Base-by-base conservation (phyloP, 2,329 filamentous ascomycete species). In the Metarhizium album region DNA sequence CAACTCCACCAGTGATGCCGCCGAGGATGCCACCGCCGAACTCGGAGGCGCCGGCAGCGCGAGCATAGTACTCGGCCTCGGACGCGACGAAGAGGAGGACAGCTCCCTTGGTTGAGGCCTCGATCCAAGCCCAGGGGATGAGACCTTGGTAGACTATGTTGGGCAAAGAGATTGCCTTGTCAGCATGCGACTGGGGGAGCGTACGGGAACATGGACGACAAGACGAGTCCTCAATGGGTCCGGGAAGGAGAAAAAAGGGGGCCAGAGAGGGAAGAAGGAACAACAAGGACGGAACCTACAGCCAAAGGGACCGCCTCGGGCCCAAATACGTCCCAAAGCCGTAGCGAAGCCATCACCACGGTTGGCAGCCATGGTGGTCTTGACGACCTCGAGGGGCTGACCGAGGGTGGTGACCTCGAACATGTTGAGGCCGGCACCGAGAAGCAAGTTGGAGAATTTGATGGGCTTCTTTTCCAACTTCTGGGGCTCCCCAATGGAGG, bases 101-200 rank as follows among this genome's bases (percentile, higher is more conserved):
- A 63, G 93, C 93, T 69, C 93, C 93, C 77, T 98, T 98, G 74
- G 93, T 97, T 66, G 91, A 97, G 68, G 93, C 93, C 81, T 98
- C 93, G 74, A 98, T 97, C 93, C 93, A 98, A 72, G 93, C 93
- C 91, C 91, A 96, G 58, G 93, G 93, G 70, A 98, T 97, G 63
- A 98, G 87, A 71, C 93, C 93, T 79, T 98, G 93, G 80, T 96
- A 98, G 78, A 96, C 91, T 97, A 67, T 58, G 95, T 90, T 96
- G 67, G 57, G 53, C 50, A 58, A 42, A 37, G 38, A 37, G 6
- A 33, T 3, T 22, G n/a, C 5, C 24, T 14, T 9, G 47, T 55
- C 35, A 58, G 56, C 53, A 49, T 51, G n/a, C n/a, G 23, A 46
- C 20, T 29, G 14, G 4, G 50, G 29, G 31, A 37, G n/a, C 20